A percentile compares a stretch with the other conserved stretches of the same genome.
Conservation (phyloP, 2,329 filamentous ascomycete genomes). For the Fusarium sp. region DNA sequence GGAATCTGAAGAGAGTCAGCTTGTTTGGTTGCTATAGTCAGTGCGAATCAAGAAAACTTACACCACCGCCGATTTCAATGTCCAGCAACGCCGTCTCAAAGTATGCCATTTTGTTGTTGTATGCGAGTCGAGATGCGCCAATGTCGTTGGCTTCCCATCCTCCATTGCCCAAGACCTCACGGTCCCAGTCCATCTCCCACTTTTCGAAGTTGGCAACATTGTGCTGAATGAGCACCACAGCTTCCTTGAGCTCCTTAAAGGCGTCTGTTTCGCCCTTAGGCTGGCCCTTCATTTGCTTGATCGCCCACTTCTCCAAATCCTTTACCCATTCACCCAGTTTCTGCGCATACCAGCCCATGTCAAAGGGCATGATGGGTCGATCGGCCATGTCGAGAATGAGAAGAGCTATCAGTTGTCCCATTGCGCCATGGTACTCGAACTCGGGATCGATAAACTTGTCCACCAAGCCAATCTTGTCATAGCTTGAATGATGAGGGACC, state of each 20-base stretch:
- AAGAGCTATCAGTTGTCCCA: slow-evolving; percentile 83
- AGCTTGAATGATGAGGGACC: slow-evolving; percentile 83
- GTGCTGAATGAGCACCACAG: slow-evolving; percentile 67
- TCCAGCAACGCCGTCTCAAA: slow-evolving; percentile 91
- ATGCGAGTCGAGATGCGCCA: slow-evolving; percentile 74
- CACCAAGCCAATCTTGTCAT: slow-evolving; percentile 93
- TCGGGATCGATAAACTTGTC: slow-evolving; percentile 80
- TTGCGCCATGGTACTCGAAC: slow-evolving; percentile 81
- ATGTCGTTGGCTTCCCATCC: slow-evolving; percentile 81
- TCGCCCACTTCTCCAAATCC: slow-evolving; percentile 71
- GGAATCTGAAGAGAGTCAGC: slow-evolving; percentile 69
- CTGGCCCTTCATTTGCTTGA: slow-evolving; percentile 49
- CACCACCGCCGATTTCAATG: slow-evolving; percentile 75
- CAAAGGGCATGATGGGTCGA: slow-evolving; percentile 83
- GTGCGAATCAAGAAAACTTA: slow-evolving; percentile 62
- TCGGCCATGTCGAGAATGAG: slow-evolving; percentile 89
- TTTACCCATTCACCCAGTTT: slow-evolving; percentile 73
- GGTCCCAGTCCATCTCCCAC: slow-evolving; percentile 84
- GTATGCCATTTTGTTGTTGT: slow-evolving; percentile 81
- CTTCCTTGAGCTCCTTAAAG: slow-evolving; percentile 58
- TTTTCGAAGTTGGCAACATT: slow-evolving; percentile 69
- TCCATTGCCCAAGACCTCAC: slow-evolving; percentile 73
- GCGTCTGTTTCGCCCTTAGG: slow-evolving; percentile 24
- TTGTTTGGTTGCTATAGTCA: not conserved
- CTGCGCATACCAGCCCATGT: slow-evolving; percentile 78